Conservation (phyloP, 1,284 basidiomycete species). For the Prillingera fragicola region DNA sequence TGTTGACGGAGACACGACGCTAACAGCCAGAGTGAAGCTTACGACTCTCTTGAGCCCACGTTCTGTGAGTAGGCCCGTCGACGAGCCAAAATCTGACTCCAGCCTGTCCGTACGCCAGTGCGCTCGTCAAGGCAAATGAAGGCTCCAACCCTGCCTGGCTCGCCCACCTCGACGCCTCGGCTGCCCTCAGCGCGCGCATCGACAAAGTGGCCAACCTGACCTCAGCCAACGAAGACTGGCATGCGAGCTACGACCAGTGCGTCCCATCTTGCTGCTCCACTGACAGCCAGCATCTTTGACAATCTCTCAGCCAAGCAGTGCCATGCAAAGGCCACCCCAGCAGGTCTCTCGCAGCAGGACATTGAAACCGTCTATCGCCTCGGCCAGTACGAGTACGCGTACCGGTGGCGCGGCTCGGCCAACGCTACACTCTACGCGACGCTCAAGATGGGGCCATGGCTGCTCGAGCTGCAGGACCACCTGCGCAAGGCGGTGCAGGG, state of each 20-base stretch:
- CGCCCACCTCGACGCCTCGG: constrained; percentile 23
- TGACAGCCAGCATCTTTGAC: constrained; percentile 29
- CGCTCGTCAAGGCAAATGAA: constrained; percentile 10
- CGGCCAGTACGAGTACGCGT: constrained; percentile 38
- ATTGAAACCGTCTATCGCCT: constrained; percentile 36
- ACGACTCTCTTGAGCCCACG: constrained; percentile 35
- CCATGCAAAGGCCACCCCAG: constrained; percentile 31
- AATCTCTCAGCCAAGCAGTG: constrained; percentile 41
- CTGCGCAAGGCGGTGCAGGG: constrained; percentile 16
- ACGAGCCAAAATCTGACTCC: not conserved
- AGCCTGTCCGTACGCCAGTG: constrained; percentile 20
- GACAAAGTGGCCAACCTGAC: constrained; percentile 31
- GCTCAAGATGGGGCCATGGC: constrained; percentile 34
- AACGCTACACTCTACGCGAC: constrained; percentile 26
- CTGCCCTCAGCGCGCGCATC: constrained; percentile 21
- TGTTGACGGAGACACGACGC: not conserved
- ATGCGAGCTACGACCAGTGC: constrained; percentile 35
- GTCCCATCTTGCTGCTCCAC: constrained; percentile 1
- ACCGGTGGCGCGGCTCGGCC: constrained; percentile 26
- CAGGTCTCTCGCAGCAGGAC: constrained; percentile 27
- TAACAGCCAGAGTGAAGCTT: constrained; percentile 20
- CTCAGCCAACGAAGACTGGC: constrained; percentile 26
- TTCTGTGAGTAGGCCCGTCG: constrained; percentile 16
- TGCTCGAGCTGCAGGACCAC: constrained; percentile 29
- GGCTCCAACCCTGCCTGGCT: constrained; percentile 23